Evolutionary conservation across 2,329 filamentous ascomycete species (phyloP).

Genomic region (Rutstroemia sp.): DNA sequence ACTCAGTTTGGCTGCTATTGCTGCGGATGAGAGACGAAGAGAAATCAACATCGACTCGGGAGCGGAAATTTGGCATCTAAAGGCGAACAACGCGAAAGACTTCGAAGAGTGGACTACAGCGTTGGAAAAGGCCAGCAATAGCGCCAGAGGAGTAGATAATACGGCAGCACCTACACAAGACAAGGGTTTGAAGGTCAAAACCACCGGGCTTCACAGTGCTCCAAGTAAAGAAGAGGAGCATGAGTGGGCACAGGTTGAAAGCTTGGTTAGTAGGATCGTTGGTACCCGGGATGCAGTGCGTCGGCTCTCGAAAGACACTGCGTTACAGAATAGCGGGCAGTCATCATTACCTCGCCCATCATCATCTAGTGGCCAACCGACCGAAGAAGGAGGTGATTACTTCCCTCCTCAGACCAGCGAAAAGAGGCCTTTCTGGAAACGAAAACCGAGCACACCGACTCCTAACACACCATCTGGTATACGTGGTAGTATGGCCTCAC

Average conservation of each 20-base stretch:
- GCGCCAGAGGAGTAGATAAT: constrained; percentile 47
- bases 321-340: constrained; percentile 34
- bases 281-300: constrained; percentile 85
- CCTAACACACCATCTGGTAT: constrained; percentile 19
- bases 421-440: constrained; percentile 82
- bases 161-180: constrained; percentile 20
- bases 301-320: constrained; percentile 77
- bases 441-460: constrained; percentile 54
- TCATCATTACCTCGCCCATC: constrained; percentile 27
- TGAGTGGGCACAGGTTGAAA: constrained; percentile 84
- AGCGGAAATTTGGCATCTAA: constrained; percentile 93
- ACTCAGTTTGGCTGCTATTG: constrained; percentile 81
- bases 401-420: constrained; percentile 46
- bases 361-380: constrained; percentile 26
- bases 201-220: constrained; percentile 18
- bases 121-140: constrained; percentile 71
- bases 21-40: constrained; percentile 76
- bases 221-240: constrained; percentile 53
- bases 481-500: constrained; percentile 21
- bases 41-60: constrained; percentile 97
- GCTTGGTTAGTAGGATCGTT: constrained; percentile 76
- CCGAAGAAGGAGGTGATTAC: constrained; percentile 44
- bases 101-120: constrained; percentile 84
- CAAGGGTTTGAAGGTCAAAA: constrained; percentile 28
- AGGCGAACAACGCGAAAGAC: constrained; percentile 73